phyloP scores from a whole-genome alignment of 441 rosid species.

The Erodium moschatum region DNA sequence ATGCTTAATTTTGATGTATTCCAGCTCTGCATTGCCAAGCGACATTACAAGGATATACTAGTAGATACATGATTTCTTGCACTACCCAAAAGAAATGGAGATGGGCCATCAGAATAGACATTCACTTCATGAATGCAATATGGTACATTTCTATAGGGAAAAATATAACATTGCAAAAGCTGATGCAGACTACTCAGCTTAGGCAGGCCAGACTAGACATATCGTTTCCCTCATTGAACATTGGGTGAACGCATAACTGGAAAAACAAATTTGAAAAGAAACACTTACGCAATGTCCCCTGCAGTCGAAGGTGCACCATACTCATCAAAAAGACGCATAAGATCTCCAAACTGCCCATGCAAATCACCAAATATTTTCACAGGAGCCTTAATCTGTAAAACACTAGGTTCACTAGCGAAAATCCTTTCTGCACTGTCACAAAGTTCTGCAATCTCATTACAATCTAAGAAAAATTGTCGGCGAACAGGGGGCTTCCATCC shows the following conservation, averaged over 20 bases:
- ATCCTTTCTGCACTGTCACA: slow-evolving; percentile 86
- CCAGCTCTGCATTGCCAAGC: neutral
- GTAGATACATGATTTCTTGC: neutral
- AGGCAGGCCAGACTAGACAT: neutral
- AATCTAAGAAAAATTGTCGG: slow-evolving; percentile 93
- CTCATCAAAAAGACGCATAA: slow-evolving; percentile 97
- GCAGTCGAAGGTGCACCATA: slow-evolving; percentile 94
- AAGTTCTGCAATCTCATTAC: slow-evolving; percentile 95
- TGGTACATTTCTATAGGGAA: neutral
- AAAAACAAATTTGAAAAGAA: neutral
- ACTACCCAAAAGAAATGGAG: neutral
- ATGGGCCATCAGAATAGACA: neutral
- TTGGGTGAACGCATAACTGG: neutral
- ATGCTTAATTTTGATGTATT: neutral
- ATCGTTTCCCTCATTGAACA: neutral
- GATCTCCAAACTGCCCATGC: slow-evolving; percentile 98
- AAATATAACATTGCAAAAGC: neutral
- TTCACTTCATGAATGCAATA: neutral
- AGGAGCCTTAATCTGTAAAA: slow-evolving; percentile 84
- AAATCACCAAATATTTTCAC: slow-evolving; percentile 96
- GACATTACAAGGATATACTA: neutral
- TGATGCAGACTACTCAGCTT: neutral
- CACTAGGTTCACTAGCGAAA: slow-evolving; percentile 83
- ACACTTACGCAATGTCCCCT: slow-evolving; percentile 22
- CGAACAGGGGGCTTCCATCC: slow-evolving; percentile 99